These are phyloP conservation scores for Beta macrorhiza DNA, from an alignment of 179 eudicot species.

Conservation along the genomic window DNA sequence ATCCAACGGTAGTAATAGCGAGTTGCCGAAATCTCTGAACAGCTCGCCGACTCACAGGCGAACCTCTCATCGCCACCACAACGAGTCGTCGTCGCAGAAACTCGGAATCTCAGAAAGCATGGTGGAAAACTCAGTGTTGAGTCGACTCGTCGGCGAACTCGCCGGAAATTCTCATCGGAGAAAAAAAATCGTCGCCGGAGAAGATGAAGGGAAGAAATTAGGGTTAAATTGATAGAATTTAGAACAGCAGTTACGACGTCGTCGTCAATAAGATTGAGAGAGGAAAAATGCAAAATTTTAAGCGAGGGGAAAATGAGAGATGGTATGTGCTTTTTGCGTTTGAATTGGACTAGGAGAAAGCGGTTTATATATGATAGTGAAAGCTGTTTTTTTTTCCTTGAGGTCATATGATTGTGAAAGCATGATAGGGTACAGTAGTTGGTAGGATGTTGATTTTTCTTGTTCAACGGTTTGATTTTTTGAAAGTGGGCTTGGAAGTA, in stretches of 20 bases:
- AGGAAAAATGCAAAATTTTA: not conserved
- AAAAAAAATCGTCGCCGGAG: not conserved
- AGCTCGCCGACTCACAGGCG: conserved; percentile 54
- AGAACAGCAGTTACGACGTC: conserved; percentile 1
- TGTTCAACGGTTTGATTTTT: not conserved
- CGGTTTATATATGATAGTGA: not conserved
- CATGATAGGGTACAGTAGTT: not conserved
- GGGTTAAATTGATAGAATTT: not conserved
- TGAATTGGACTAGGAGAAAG: not conserved
- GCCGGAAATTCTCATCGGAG: conserved; percentile 1
- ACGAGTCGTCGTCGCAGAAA: conserved; percentile 5
- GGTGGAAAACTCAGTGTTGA: conserved; percentile 4
- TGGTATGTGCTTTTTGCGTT: not conserved
- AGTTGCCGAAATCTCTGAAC: conserved; percentile 46
- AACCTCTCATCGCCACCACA: conserved; percentile 45
- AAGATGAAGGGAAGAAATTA: not conserved
- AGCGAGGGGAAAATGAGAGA: not conserved
- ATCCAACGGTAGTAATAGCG: conserved; percentile 51
- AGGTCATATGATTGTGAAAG: not conserved
- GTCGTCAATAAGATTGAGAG: not conserved
- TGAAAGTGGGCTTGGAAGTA: no score
- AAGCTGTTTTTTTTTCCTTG: not conserved
- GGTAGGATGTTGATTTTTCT: not conserved
- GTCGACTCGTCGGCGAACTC: not conserved
- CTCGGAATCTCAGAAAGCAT: conserved; percentile 22